These are phyloP conservation scores for Apophysomyces variabilis DNA, from an alignment of 371 early-diverging fungal species.

Conservation along the genomic window DNA sequence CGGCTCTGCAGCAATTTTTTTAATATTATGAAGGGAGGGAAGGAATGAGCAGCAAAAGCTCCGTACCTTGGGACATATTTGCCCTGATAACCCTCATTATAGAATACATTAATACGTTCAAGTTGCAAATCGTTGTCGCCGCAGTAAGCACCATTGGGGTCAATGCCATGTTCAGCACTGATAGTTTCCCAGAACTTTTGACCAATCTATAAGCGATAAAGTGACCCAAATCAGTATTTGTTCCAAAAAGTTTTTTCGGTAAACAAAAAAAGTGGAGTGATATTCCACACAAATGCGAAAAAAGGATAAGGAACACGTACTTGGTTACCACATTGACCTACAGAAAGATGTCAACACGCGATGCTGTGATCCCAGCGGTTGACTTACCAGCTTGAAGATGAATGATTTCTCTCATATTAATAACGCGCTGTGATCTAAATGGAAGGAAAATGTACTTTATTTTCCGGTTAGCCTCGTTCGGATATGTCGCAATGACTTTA, in stretches of 20 bases:
- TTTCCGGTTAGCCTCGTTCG: not conserved
- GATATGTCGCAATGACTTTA: not conserved
- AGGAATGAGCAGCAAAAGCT: not conserved
- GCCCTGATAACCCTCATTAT: slow-evolving; percentile 86
- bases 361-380: not conserved
- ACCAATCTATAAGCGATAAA: slow-evolving; percentile 57
- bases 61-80: slow-evolving; percentile 79
- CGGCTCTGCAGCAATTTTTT: slow-evolving; percentile 43
- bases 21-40: slow-evolving; percentile 33
- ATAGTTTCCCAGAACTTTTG: slow-evolving; percentile 94
- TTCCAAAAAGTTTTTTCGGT: slow-evolving; percentile 5
- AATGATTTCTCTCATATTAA: slow-evolving; percentile 97
- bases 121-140: slow-evolving; percentile 91
- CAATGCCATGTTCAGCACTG: slow-evolving; percentile 88
- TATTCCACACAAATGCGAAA: not conserved
- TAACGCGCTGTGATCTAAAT: slow-evolving; percentile 3
- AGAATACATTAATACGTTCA: slow-evolving; percentile 98
- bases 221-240: slow-evolving; percentile 9
- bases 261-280: slow-evolving; percentile 8
- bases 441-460: slow-evolving; percentile 7
- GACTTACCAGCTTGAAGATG: slow-evolving; percentile 90
- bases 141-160: slow-evolving; percentile 67
- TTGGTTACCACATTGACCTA: slow-evolving; percentile 90
- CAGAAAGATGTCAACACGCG: slow-evolving; percentile 1
- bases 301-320: slow-evolving; percentile 27